A percentile compares a stretch with the other conserved stretches of the same genome.
phyloP scores from a whole-genome alignment of 345 rosid genomes.

The Populus deltoides region DNA sequence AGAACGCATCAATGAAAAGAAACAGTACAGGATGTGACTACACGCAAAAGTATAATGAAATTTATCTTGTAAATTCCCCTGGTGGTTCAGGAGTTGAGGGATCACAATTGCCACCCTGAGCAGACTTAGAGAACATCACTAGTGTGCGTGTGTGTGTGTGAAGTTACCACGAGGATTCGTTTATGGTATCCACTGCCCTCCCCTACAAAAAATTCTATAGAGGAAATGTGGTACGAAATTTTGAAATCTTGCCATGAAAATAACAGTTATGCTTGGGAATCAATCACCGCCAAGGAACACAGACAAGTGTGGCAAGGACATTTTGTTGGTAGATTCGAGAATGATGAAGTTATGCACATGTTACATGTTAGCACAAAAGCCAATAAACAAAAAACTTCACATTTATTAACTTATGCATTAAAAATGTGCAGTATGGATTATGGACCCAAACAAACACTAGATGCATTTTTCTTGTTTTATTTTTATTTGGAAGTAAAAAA shows the following conservation, averaged over 20 bases:
- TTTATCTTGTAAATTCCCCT: too few species aligned
- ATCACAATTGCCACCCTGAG: too few species aligned
- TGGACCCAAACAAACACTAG: not conserved
- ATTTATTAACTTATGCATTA: too few species aligned
- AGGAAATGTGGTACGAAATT: not conserved
- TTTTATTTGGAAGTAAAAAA: not conserved
- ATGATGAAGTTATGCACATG: not conserved
- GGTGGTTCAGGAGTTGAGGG: too few species aligned
- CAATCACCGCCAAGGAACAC: not conserved
- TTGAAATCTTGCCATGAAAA: not conserved
- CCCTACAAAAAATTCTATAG: not conserved
- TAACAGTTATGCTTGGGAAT: not conserved
- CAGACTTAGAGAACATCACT: too few species aligned
- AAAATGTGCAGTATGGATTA: not conserved
- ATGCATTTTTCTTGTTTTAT: not conserved
- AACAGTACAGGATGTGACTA: not conserved
- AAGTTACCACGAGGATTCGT: too few species aligned
- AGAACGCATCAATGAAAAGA: not conserved
- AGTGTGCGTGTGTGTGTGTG: too few species aligned
- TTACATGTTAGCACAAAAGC: not conserved
- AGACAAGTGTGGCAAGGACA: not conserved
- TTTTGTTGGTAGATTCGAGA: not conserved
- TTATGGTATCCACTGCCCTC: too few species aligned
- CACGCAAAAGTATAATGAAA: too few species aligned
- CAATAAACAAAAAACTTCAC: not conserved